Conservation (phyloP, 208 protist genomes). For the Acanthamoeba royreba region DNA sequence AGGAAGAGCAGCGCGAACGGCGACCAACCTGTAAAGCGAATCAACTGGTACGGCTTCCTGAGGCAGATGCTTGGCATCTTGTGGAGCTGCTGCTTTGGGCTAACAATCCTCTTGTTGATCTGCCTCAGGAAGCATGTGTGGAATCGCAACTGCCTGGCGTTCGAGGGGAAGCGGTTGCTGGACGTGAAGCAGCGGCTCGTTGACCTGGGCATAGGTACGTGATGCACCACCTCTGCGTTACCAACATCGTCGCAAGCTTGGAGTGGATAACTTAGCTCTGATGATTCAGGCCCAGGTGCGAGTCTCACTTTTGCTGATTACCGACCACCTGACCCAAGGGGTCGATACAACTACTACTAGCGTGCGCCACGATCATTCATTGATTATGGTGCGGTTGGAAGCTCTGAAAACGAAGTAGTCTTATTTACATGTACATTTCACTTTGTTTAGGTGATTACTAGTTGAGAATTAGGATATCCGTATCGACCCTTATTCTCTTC, state of each 20-base stretch:
- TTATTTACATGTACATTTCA: background rate
- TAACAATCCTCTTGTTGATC: background rate
- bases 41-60: background rate
- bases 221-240: background rate
- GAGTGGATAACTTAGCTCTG: background rate
- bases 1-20: too few species aligned
- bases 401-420: too few species aligned
- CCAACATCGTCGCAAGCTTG: background rate
- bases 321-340: background rate
- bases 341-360: background rate
- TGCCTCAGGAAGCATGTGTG: constrained; percentile 5
- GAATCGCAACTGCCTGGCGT: background rate
- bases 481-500: background rate
- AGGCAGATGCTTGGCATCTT: background rate
- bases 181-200: background rate
- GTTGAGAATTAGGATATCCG: background rate
- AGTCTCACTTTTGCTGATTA: background rate
- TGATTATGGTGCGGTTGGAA: too few species aligned
- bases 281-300: background rate
- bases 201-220: background rate
- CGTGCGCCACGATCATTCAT: too few species aligned
- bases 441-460: background rate
- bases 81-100: too few species aligned
- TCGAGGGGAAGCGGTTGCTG: background rate
- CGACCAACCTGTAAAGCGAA: background rate